Conservation (phyloP, 805 yeast species). For the Pichia manshurica region DNA sequence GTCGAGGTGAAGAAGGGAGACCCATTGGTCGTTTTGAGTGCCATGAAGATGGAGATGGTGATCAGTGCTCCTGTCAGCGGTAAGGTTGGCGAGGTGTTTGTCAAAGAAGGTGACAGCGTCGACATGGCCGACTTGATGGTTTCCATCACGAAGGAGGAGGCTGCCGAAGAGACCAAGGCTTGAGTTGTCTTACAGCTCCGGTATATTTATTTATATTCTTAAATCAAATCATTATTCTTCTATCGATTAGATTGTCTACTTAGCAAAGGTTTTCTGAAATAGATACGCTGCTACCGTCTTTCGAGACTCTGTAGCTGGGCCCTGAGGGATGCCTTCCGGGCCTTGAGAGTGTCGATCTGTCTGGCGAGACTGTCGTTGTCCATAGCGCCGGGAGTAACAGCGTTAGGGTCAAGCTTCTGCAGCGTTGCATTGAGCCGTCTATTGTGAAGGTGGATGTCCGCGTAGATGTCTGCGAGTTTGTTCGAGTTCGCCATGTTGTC, state of each 20-base stretch:
- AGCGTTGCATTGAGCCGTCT: background rate
- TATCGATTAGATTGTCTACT: no score
- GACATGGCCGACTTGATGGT: slow-evolving; percentile 89
- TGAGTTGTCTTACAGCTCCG: no score
- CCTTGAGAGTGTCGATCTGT: no score
- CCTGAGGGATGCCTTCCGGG: no score
- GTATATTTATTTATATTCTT: no score
- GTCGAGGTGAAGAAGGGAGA: slow-evolving; percentile 93
- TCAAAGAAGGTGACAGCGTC: slow-evolving; percentile 90
- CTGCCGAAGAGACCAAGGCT: background rate
- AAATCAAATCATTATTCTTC: no score
- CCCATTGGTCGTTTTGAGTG: slow-evolving; percentile 86
- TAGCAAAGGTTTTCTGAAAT: no score
- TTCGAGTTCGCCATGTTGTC: slow-evolving; percentile 1
- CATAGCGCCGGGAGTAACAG: no score
- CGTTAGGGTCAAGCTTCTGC: background rate
- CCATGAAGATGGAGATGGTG: slow-evolving; percentile 99
- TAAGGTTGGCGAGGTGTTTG: slow-evolving; percentile 65
- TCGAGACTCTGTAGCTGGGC: no score
- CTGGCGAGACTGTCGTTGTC: no score
- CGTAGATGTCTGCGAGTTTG: background rate
- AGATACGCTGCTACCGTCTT: no score
- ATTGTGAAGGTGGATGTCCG: slow-evolving; percentile 5
- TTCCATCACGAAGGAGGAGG: slow-evolving; percentile 38
- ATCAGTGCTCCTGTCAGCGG: slow-evolving; percentile 90